Base-by-base conservation (phyloP, 805 yeast genomes). In the Hanseniaspora lindneri region DNA sequence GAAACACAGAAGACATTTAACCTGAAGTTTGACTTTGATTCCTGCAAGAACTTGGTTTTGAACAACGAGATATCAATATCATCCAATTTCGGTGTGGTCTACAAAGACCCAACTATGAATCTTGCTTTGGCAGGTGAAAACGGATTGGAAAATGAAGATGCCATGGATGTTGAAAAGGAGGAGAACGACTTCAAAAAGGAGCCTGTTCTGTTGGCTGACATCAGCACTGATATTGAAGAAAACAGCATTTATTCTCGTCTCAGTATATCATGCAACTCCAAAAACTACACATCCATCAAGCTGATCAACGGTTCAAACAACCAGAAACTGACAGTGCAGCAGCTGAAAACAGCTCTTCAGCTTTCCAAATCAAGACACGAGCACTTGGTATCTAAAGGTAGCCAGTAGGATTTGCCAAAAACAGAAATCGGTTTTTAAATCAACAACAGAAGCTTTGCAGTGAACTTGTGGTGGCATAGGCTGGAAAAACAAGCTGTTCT, bases 151-250 rank as follows among this genome's bases (percentile, higher is more conserved):
- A 65, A 61, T 16, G 64, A 16, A 6, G 65, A 61, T 17, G 64
- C 64, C 27, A 65, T 65, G 61, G 70, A 65, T 7, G 47, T 56
- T 14, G 62, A 62, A 34, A 30, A 40, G 1, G 51, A 27, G 20
- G 6, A 19, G n/a, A 21, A 19, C 16, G 41, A 27, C 21, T 41
- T 37, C 30, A 53, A 39, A 20, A 54, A 51, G 4, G 46, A 60
- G 21, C 54, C 73, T 1, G 66, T 77, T 0, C 56, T 84, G 14
- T 60, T 86, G 41, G 78, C 83, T 1, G 96, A 86, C 59, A 57
- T 84, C 35, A 94, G 85, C 60, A 94, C 94, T 13, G 89, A 82
- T 52, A 81, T 87, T 4, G 96, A 86, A 61, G 94, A 85, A 57
- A 58, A 67, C 11, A 70, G 78, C 28, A 70, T 80, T 2, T 64